Base-by-base conservation (phyloP, 768 basidiomycete species). In the Amanita polypyramis region DNA sequence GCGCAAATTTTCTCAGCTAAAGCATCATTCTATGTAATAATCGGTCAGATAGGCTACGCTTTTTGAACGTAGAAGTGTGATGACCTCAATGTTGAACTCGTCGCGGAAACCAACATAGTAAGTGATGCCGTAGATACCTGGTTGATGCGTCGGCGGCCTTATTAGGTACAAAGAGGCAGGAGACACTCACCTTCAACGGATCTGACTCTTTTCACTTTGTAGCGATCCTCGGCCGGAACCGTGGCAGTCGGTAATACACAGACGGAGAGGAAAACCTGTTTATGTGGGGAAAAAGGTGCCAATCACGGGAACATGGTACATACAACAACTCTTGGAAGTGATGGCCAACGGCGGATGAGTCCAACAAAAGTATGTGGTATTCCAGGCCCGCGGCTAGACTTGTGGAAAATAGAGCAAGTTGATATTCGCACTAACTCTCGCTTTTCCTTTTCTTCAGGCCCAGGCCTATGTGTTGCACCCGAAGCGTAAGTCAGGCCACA, bases 331-430 rank as follows among this genome's bases (percentile, higher is more conserved):
- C 72, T 67, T 32, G 82, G 83, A 17, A 86, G 68, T 10, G 80
- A 73, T 17, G 82, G 82, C 77, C 80, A 80, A 55, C 76, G 80
- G 3, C 74, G 70, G 21, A 83, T 64, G 58, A 83, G 80, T 74
- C 75, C 70, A 41, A 72, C 67, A 52, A 84, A 85, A 0, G 78
- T 74, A 51, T 82, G 80, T 3, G 83, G 83, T 5, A 78, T 76
- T 32, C 81, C 80, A 39, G 66, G 65, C 1, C 74, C 75, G 9
- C 66, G 63, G 0, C 73, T 61, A 29, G 74, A 60, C 61, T 79
- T 79, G 56, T 80, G 76, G 59, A 79, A 80, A 6, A 80, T 63
- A 4, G 79, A 76, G 50, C 74, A 71, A 1, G 72, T 73, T 2
- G 74, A 70, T 33, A 80, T 72, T 5, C 77, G 62, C 33, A 57